A percentile compares a stretch with the other conserved stretches of the same genome.
phyloP scores from a whole-genome alignment of 768 basidiomycete genomes.

The Leucocoprinus leucothites region DNA sequence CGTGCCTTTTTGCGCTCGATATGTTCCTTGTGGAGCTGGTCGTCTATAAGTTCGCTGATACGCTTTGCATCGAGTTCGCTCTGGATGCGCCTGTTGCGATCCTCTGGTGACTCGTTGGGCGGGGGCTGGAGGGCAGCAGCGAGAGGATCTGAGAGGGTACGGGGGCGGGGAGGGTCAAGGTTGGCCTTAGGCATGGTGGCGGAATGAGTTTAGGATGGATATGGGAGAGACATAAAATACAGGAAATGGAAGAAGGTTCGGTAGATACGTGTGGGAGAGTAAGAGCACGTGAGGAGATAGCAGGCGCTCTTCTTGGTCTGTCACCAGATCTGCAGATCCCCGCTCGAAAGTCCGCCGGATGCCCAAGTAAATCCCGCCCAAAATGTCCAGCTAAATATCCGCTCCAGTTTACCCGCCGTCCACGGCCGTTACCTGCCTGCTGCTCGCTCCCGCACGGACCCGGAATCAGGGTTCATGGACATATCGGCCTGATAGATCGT shows the following conservation, averaged over 20 bases:
- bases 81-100: conserved; percentile 62
- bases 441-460: too few relatives aligned
- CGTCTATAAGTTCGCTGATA: conserved; percentile 76
- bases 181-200: conserved; percentile 38
- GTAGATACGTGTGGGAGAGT: too few relatives aligned
- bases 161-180: conserved; percentile 29
- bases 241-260: too few relatives aligned
- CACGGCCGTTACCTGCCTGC: too few relatives aligned
- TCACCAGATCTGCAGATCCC: conserved; percentile 8
- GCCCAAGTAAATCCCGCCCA: background rate
- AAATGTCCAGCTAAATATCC: background rate
- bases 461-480: too few relatives aligned
- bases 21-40: conserved; percentile 66
- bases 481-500: too few relatives aligned
- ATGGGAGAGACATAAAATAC: too few relatives aligned
- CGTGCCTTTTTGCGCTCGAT: conserved; percentile 56
- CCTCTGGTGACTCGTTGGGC: conserved; percentile 62
- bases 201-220: conserved; percentile 21
- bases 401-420: too few relatives aligned
- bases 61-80: conserved; percentile 71
- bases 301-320: too few relatives aligned
- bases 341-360: conserved; percentile 11
- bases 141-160: conserved; percentile 67
- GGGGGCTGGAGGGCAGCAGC: conserved; percentile 67
- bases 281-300: too few relatives aligned